Evolutionary conservation across 1,284 basidiomycete species (phyloP).

Genomic region (Cryptococcus sp.): DNA sequence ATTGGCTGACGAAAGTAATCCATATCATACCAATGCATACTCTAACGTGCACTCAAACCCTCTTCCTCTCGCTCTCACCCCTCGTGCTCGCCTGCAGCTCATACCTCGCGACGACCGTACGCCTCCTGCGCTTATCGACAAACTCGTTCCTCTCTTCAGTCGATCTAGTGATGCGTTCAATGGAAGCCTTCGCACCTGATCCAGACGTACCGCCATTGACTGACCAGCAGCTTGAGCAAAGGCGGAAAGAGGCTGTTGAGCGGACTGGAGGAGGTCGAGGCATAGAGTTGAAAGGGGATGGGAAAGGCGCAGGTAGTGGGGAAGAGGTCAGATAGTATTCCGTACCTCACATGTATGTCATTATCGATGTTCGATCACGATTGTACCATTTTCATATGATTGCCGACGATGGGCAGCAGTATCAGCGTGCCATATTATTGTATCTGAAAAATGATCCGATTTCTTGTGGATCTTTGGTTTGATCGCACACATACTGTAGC

Average conservation of each 20-base stretch:
- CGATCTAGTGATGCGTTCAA: constrained; percentile 77
- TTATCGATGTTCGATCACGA: not conserved
- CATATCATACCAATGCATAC: too few relatives aligned
- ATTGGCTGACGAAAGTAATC: too few relatives aligned
- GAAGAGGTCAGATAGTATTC: constrained; percentile 36
- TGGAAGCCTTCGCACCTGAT: constrained; percentile 65
- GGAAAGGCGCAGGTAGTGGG: constrained; percentile 44
- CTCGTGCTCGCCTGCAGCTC: not conserved
- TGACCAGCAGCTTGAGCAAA: constrained; percentile 40
- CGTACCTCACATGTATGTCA: not conserved
- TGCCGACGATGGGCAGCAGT: too few relatives aligned
- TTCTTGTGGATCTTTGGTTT: too few relatives aligned
- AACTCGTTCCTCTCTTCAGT: constrained; percentile 85
- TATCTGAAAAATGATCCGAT: too few relatives aligned
- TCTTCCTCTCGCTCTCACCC: not conserved
- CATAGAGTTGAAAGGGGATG: constrained; percentile 47
- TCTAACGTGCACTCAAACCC: too few relatives aligned
- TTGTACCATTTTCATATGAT: too few relatives aligned
- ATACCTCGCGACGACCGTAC: constrained; percentile 67
- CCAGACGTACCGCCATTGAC: constrained; percentile 25
- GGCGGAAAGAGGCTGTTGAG: constrained; percentile 24
- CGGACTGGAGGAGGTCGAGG: constrained; percentile 30
- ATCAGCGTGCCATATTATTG: too few relatives aligned
- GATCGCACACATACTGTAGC: too few relatives aligned
- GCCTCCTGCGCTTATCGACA: constrained; percentile 74